phyloP scores from a whole-genome alignment of 2,329 filamentous ascomycete species.

The Salinomyces thailandicus region DNA sequence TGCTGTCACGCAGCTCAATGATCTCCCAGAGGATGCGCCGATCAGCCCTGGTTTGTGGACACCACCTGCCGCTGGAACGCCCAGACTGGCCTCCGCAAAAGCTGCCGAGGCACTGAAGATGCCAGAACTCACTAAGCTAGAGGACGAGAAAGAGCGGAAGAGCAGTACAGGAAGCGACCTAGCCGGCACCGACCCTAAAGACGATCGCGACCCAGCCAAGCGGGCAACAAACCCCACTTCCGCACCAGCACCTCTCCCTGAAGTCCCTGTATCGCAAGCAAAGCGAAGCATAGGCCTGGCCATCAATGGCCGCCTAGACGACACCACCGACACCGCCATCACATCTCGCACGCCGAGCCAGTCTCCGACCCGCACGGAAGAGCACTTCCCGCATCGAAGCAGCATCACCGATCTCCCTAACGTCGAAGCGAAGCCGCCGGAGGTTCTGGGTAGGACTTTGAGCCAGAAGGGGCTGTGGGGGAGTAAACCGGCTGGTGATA shows the following conservation, averaged over 20 bases:
- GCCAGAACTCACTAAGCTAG: neutral
- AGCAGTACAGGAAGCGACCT: neutral
- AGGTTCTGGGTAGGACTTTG: conserved; percentile 6
- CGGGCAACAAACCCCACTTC: too few relatives aligned
- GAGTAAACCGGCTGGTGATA: conserved; percentile 20
- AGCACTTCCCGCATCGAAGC: neutral
- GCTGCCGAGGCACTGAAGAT: neutral
- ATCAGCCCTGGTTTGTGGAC: conserved; percentile 30
- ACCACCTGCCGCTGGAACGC: conserved; percentile 17
- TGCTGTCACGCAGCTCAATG: neutral
- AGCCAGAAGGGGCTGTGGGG: conserved; percentile 33
- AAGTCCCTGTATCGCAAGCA: neutral
- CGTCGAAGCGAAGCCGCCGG: conserved; percentile 1
- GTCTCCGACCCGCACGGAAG: neutral
- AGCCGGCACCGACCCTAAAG: conserved; percentile 9
- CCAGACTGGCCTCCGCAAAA: conserved; percentile 4
- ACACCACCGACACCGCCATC: neutral
- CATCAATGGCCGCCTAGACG: conserved; percentile 1
- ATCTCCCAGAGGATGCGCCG: neutral
- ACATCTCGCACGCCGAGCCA: neutral
- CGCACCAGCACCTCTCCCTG: neutral
- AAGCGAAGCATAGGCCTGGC: conserved; percentile 1
- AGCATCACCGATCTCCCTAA: conserved; percentile 1
- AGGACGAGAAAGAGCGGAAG: neutral
- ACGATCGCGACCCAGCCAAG: conserved; percentile 6